Evolutionary conservation across 2,329 filamentous ascomycete genomes (phyloP), one percentile per base, ranked within the genome.

Genomic region (Tolypocladium tundrense): DNA sequence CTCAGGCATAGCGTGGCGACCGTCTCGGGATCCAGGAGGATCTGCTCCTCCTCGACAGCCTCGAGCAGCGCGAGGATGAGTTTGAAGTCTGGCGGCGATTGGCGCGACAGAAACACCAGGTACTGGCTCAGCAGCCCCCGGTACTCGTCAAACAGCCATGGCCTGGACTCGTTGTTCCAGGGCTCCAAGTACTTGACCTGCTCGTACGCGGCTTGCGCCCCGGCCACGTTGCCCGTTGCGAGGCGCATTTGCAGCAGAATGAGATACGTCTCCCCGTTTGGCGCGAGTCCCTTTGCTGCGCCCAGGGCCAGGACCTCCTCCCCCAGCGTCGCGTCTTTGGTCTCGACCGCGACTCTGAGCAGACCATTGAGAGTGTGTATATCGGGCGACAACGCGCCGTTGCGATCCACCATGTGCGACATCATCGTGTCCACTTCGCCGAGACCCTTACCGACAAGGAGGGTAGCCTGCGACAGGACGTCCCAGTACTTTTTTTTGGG

Each of bases 241-340:
- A 96, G 78, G 14, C 86, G 84, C 65, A 94, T 88, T 58, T 87
- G 81, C 64, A 97, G 82, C 67, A 91, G 85, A 55, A 95, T 77
- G 53, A 90, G 79, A 63, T 83, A 87, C 0, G 91, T 95, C 54
- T 79, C 77, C 13, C 83, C 80, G 68, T 96, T 83, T 0, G 88
- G 83, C 55, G 78, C 69, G 27, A 96, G 81, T 5, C 80, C 81
- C 65, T 85, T 81, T 65, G 86, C 84, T 51, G 81, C 70, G 2
- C 86, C 85, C 13, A 97, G 73, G 1, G 81, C 74, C 53, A 91
- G 78, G 61, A 92, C 88, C 14, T 90, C 81, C 67, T 92, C 86
- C 6, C 89, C 90, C 52, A 89, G 76, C 63, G 88, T 84, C 0
- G 85, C 79, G 64, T 95, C 86, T 13, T 86, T 78, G 57, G 81